These are phyloP conservation scores for Lindgomyces ingoldianus DNA, from an alignment of 495 filamentous ascomycete genomes.

Conservation along the genomic window DNA sequence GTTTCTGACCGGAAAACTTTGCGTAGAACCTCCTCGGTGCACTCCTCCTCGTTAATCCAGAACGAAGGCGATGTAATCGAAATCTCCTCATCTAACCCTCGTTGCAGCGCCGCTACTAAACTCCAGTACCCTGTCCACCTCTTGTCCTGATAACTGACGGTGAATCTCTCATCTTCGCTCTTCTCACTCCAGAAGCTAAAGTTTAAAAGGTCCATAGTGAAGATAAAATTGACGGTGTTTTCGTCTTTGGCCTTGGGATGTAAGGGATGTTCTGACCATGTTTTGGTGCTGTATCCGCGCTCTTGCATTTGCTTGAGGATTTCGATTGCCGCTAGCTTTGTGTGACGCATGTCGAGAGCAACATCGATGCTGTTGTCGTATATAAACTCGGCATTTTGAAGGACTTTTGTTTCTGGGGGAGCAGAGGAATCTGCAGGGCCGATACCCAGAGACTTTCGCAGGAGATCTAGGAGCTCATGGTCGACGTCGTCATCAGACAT, in stretches of 20 bases:
- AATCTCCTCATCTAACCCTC: slow-evolving; percentile 92
- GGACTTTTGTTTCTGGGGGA: slow-evolving; percentile 75
- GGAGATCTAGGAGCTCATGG: slow-evolving; percentile 79
- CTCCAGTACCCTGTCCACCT: slow-evolving; percentile 96
- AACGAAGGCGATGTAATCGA: slow-evolving; percentile 87
- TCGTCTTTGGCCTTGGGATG: slow-evolving; percentile 81
- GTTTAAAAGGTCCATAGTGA: slow-evolving; percentile 94
- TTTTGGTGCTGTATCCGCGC: slow-evolving; percentile 77
- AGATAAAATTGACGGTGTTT: slow-evolving; percentile 83
- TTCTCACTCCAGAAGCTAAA: slow-evolving; percentile 92
- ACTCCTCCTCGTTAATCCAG: slow-evolving; percentile 78
- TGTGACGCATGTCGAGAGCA: slow-evolving; percentile 72
- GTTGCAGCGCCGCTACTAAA: slow-evolving; percentile 79
- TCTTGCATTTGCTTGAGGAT: slow-evolving; percentile 81
- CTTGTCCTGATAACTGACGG: slow-evolving; percentile 75
- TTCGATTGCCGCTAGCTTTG: slow-evolving; percentile 74
- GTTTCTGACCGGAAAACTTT: slow-evolving; percentile 86
- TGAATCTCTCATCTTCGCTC: slow-evolving; percentile 64
- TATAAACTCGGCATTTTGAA: slow-evolving; percentile 79
- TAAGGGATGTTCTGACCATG: slow-evolving; percentile 87
- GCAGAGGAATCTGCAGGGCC: slow-evolving; percentile 36
- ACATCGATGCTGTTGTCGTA: slow-evolving; percentile 94
- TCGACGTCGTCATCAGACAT: slow-evolving; percentile 93
- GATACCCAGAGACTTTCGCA: slow-evolving; percentile 75
- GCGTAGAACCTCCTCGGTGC: slow-evolving; percentile 69